Evolutionary conservation across 345 rosid genomes (phyloP).

Genomic region (Euphorbia pulcherrima): DNA sequence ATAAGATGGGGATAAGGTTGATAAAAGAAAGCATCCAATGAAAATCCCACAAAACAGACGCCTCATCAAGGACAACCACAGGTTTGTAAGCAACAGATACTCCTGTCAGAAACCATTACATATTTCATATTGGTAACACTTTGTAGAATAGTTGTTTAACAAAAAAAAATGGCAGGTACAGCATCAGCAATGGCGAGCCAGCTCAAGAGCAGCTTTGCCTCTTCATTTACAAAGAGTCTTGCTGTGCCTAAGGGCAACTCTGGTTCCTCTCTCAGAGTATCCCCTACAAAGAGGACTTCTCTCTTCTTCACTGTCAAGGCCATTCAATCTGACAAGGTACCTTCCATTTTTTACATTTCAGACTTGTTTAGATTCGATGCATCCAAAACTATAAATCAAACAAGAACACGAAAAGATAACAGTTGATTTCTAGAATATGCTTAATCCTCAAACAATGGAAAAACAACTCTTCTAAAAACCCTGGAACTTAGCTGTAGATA

Average conservation of each 20-base stretch:
- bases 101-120: not conserved
- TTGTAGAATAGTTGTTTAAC: too few relatives aligned
- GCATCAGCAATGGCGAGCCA: conserved; percentile 91
- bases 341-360: too few relatives aligned
- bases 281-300: conserved; percentile 45
- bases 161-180: conserved; percentile 42
- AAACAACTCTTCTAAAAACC: too few relatives aligned
- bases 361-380: too few relatives aligned
- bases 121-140: conserved; percentile 9
- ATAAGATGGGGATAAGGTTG: conserved; percentile 38
- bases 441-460: too few relatives aligned
- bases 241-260: conserved; percentile 60
- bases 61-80: conserved; percentile 33
- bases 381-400: too few relatives aligned
- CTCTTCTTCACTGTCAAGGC: conserved; percentile 76
- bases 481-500: too few relatives aligned
- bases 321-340: conserved; percentile 75
- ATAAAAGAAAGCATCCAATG: conserved; percentile 28
- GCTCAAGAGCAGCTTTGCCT: conserved; percentile 66
- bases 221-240: conserved; percentile 38
- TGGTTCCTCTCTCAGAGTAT: conserved; percentile 53
- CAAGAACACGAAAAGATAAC: too few relatives aligned
- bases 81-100: conserved; percentile 22
- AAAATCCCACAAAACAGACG: conserved; percentile 24
- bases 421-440: too few relatives aligned